Conservation (phyloP, 148 eudicot genomes). For the Simmondsia chinensis region DNA sequence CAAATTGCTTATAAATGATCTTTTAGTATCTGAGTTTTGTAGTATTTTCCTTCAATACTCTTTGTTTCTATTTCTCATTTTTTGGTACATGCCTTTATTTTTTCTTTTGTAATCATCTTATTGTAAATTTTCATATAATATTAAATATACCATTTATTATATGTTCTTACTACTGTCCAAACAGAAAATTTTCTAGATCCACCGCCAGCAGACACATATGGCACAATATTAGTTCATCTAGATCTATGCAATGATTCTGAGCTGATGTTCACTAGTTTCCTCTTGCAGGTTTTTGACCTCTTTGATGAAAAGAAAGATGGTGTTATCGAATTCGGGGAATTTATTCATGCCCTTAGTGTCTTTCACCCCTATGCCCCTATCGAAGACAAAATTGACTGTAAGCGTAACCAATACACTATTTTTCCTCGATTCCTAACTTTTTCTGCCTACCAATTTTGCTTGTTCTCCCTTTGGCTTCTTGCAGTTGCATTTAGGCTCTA, state of each 20-base stretch:
- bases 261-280: background rate
- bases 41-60: no score
- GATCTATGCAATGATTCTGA: background rate
- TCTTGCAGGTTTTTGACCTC: conserved; percentile 71
- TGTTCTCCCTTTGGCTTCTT: conserved; percentile 8
- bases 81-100: no score
- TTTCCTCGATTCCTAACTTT: background rate
- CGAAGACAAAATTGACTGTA: conserved; percentile 78
- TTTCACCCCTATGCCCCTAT: conserved; percentile 71
- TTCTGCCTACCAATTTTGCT: background rate
- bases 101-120: no score
- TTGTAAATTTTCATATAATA: no score
- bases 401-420: conserved; percentile 8
- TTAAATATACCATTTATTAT: no score
- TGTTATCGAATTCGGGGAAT: conserved; percentile 81
- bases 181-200: no score
- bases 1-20: no score
- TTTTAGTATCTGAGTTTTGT: no score
- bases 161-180: no score
- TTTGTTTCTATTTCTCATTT: no score
- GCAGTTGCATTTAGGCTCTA: conserved; percentile 92
- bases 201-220: no score
- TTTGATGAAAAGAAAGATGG: conserved; percentile 83
- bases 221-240: background rate
- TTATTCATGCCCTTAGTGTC: conserved; percentile 59